Evolutionary conservation across 2,329 filamentous ascomycete genomes (phyloP).

Genomic region (Fusarium hainanense): DNA sequence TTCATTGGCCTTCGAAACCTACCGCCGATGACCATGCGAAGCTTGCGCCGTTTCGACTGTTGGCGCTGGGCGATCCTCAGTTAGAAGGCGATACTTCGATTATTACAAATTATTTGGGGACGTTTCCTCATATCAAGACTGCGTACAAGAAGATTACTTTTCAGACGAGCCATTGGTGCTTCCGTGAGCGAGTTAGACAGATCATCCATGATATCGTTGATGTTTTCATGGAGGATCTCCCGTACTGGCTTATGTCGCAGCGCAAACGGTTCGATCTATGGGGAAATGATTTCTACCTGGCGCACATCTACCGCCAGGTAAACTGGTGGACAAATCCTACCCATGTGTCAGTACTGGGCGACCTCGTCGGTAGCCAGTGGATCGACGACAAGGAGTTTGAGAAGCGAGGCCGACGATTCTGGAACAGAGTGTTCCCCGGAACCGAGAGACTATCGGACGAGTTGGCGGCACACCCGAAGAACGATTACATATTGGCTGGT

Average conservation of each 20-base stretch:
- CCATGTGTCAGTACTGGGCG: constrained; percentile 88
- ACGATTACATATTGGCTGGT: constrained; percentile 63
- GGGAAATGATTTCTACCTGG: constrained; percentile 95
- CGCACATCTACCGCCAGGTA: constrained; percentile 87
- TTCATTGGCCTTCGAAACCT: constrained; percentile 55
- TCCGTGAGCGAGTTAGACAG: constrained; percentile 64
- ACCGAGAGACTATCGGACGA: constrained; percentile 71
- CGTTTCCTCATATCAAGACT: constrained; percentile 65
- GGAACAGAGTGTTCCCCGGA: constrained; percentile 81
- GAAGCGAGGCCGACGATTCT: constrained; percentile 77
- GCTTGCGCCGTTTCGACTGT: constrained; percentile 82
- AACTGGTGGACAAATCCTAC: constrained; percentile 87
- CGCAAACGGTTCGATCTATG: constrained; percentile 88
- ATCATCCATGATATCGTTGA: constrained; percentile 69
- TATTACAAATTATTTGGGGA: constrained; percentile 64
- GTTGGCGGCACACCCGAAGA: constrained; percentile 59
- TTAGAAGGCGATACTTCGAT: constrained; percentile 92
- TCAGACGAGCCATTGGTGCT: constrained; percentile 56
- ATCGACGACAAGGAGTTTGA: constrained; percentile 87
- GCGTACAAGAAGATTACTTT: constrained; percentile 62
- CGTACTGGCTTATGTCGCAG: constrained; percentile 71
- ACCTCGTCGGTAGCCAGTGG: constrained; percentile 96
- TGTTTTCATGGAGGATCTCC: constrained; percentile 74
- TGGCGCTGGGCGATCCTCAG: constrained; percentile 91
- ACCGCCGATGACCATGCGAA: constrained; percentile 40